A percentile compares a stretch with the other conserved stretches of the same genome.
Conservation (phyloP, 2,329 filamentous ascomycete genomes). For the Neofusicoccum parvum region DNA sequence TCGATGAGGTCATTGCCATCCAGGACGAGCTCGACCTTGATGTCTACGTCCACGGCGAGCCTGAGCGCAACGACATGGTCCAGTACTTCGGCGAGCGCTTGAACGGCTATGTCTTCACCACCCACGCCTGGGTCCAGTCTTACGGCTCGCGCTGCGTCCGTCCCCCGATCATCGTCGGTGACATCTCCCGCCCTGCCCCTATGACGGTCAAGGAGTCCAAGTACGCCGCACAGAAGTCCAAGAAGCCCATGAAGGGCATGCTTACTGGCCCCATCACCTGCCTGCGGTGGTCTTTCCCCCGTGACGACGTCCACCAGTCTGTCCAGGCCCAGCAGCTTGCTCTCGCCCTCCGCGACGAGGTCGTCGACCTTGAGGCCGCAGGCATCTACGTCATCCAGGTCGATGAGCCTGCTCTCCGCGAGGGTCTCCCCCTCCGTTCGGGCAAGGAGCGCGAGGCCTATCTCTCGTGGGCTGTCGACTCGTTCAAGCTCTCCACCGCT, state of each 20-base stretch:
- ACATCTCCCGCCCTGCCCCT: conserved; percentile 92
- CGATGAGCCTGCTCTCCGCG: conserved; percentile 97
- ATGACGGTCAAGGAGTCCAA: conserved; percentile 99
- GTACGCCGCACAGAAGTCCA: conserved; percentile 93
- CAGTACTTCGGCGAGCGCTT: conserved; percentile 99
- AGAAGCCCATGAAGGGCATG: conserved; percentile 99
- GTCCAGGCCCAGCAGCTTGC: conserved; percentile 98
- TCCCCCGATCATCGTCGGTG: conserved; percentile 96
- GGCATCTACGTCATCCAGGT: conserved; percentile 98
- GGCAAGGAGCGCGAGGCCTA: conserved; percentile 96
- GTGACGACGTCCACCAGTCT: conserved; percentile 99
- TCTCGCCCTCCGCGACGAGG: conserved; percentile 96
- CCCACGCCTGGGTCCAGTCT: conserved; percentile 97
- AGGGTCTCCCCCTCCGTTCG: conserved; percentile 94
- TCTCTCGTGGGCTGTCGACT: conserved; percentile 95
- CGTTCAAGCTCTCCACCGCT: conserved; percentile 93
- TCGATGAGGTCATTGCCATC: conserved; percentile 89
- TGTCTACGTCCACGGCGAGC: conserved; percentile 97
- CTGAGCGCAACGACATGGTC: conserved; percentile 99
- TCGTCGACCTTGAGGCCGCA: conserved; percentile 94
- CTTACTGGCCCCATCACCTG: conserved; percentile 98
- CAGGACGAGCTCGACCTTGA: conserved; percentile 98
- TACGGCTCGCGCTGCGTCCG: conserved; percentile 98
- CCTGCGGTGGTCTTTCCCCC: conserved; percentile 98
- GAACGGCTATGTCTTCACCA: conserved; percentile 97